These are phyloP conservation scores for Podospora fimiseda DNA, from an alignment of 495 filamentous ascomycete genomes.

Conservation along the genomic window DNA sequence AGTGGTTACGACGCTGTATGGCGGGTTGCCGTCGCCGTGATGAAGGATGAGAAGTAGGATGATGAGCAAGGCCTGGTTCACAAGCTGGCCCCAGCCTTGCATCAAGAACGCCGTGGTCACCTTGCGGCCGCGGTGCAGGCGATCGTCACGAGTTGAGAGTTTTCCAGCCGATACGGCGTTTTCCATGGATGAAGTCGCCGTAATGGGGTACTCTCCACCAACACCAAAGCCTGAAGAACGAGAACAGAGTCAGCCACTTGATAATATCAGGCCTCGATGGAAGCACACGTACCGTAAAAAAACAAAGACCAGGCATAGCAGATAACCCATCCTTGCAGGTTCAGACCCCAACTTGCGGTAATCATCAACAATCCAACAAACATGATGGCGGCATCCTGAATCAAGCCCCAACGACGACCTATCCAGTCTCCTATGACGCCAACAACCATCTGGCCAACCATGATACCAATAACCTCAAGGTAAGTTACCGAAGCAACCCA, in stretches of 20 bases:
- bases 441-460: constrained; percentile 74
- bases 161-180: constrained; percentile 78
- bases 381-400: constrained; percentile 92
- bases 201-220: constrained; percentile 93
- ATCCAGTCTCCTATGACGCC: constrained; percentile 61
- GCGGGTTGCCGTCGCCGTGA: constrained; percentile 60
- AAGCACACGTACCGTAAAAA: constrained; percentile 58
- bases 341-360: constrained; percentile 76
- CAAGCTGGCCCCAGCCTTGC: constrained; percentile 93
- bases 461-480: constrained; percentile 83
- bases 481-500: constrained; percentile 78
- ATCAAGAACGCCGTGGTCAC: constrained; percentile 91
- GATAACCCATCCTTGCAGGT: constrained; percentile 82
- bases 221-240: constrained; percentile 59
- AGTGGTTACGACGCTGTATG: constrained; percentile 61
- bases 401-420: constrained; percentile 84
- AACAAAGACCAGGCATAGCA: constrained; percentile 88
- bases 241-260: background rate
- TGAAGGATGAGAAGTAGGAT: constrained; percentile 75
- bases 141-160: constrained; percentile 80
- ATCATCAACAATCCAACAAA: constrained; percentile 82
- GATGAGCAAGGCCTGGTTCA: constrained; percentile 83
- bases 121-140: constrained; percentile 86
- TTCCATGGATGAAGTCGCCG: constrained; percentile 92
- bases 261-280: too few relatives aligned